Evolutionary conservation across 2,329 filamentous ascomycete species (phyloP).

Genomic region (Pyricularia sp.): DNA sequence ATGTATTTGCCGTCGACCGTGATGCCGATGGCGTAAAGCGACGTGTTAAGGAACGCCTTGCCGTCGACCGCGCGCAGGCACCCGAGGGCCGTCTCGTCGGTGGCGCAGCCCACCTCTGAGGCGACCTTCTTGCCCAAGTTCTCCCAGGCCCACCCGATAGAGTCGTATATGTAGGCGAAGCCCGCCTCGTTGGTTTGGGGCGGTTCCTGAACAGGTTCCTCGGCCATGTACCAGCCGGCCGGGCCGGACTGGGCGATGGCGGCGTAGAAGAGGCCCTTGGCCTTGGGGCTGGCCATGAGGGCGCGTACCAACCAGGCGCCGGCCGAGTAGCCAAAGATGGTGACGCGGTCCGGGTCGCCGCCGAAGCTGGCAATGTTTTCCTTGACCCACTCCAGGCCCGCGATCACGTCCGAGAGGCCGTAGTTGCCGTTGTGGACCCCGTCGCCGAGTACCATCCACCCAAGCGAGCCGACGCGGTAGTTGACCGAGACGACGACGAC

Average conservation of each 20-base stretch:
- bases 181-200: constrained; percentile 9
- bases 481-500: constrained; percentile 32
- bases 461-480: constrained; percentile 23
- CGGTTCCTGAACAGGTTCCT: constrained; percentile 6
- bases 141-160: constrained; percentile 13
- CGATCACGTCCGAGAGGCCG: constrained; percentile 28
- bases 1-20: constrained; percentile 22
- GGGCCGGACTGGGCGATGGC: constrained; percentile 21
- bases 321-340: constrained; percentile 24
- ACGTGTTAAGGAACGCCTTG: background rate
- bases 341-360: constrained; percentile 22
- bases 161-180: constrained; percentile 13
- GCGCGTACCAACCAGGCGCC: constrained; percentile 16
- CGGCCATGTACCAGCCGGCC: constrained; percentile 14
- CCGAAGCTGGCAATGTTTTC: constrained; percentile 24
- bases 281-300: constrained; percentile 17
- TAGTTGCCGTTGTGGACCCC: constrained; percentile 30
- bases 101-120: constrained; percentile 15
- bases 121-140: constrained; percentile 14
- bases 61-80: constrained; percentile 12
- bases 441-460: constrained; percentile 20
- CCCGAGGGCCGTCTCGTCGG: constrained; percentile 13
- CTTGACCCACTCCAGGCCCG: constrained; percentile 28
- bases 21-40: constrained; percentile 2
- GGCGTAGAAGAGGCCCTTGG: constrained; percentile 18